phyloP scores from a whole-genome alignment of 495 filamentous ascomycete genomes.

The Penicillium subrubescens region DNA sequence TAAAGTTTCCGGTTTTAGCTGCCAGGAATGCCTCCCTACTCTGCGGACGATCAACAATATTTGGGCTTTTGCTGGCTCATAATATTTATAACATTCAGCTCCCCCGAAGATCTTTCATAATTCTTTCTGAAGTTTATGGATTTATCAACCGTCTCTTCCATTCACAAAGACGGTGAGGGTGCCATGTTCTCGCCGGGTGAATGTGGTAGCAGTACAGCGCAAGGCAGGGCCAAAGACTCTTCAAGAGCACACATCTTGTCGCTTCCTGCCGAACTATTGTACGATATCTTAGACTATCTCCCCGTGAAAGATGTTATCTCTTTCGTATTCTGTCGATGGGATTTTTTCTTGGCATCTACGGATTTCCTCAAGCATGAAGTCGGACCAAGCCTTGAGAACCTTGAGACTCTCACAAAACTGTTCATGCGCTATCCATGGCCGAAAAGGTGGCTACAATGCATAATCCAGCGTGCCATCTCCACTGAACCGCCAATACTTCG shows the following conservation, averaged over 20 bases:
- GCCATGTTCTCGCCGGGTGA: not conserved
- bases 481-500: not conserved
- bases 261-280: not conserved
- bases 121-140: not conserved
- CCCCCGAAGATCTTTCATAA: not conserved
- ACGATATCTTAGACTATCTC: not conserved
- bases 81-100: not conserved
- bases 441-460: not conserved
- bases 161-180: not conserved
- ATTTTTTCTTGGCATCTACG: not conserved
- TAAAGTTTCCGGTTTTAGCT: not conserved
- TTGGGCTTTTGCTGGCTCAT: not conserved
- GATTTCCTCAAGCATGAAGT: not conserved
- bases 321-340: constrained; percentile 4
- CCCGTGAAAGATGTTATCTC: not conserved
- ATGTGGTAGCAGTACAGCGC: constrained; percentile 1
- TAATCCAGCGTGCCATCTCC: not conserved
- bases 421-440: not conserved
- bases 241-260: not conserved
- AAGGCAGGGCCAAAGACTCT: not conserved
- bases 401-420: not conserved
- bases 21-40: no score
- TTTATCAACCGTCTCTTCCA: not conserved
- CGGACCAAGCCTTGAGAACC: not conserved
- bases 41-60: no score